phyloP scores from a whole-genome alignment of 139 green algal species.

The Spirogloea muscicola region DNA sequence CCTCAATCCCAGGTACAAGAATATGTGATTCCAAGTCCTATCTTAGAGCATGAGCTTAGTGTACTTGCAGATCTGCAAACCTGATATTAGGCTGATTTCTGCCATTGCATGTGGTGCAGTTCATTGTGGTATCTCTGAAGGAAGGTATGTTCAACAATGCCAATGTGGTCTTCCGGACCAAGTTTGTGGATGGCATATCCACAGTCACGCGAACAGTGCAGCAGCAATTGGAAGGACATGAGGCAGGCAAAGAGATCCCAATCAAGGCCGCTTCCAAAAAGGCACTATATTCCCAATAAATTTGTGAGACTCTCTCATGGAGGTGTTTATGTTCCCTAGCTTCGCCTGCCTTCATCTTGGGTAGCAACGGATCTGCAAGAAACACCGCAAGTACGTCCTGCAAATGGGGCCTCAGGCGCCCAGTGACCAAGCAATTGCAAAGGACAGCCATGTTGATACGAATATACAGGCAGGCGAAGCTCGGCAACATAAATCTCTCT shows the following conservation, averaged over 20 bases:
- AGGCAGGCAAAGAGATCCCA: neutral
- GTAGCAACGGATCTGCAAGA: no score
- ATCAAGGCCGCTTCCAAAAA: neutral
- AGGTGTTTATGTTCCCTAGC: neutral
- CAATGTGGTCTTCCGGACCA: constrained; percentile 97
- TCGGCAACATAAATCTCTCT: no score
- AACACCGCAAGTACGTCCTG: no score
- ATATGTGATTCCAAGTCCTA: neutral
- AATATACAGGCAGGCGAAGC: no score
- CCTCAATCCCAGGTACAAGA: constrained; percentile 65
- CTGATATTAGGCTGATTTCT: neutral
- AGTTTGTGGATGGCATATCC: constrained; percentile 96
- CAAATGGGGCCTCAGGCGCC: no score
- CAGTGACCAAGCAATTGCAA: no score
- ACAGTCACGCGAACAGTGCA: constrained; percentile 72
- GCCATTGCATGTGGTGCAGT: constrained; percentile 51
- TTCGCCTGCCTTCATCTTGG: neutral
- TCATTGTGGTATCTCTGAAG: constrained; percentile 83
- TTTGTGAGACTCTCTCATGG: neutral
- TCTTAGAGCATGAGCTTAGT: no score
- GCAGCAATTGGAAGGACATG: neutral
- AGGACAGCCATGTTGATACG: no score
- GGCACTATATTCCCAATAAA: neutral
- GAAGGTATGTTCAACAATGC: constrained; percentile 99
- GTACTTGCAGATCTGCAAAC: no score